Evolutionary conservation across 805 yeast species (phyloP), one percentile per base, ranked within the genome.

Genomic region (Isabelozyma pseudorhagii): DNA sequence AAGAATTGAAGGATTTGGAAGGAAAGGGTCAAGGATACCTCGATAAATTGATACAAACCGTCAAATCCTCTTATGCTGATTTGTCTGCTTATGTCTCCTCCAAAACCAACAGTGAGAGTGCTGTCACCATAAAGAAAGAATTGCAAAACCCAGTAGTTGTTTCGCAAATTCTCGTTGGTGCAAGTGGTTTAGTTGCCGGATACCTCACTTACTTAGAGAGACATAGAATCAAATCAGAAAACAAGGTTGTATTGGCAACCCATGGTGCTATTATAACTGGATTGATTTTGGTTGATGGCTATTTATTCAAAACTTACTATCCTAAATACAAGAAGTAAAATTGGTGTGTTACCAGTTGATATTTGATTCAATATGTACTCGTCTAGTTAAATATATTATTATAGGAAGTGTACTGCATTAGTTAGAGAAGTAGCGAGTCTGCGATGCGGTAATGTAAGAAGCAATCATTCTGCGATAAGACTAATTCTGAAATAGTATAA

Each of bases 71-170:
- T 10, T 42, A 42, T 18, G 11, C 15, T 27, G 31, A 42, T 42
- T 11, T 27, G 7, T 6, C 36, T 13, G 17, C 11, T 8, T 17
- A 40, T 8, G 17, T 40, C 13, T 40, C 42, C 21, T 4, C 21
- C 8, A 27, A 21, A 21, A 21, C 31, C 13, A 15, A 10, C 14
- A 27, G n/a, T 21, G 27, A 42, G 27, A 13, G 11, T 29, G 34
- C 45, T 27, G 17, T 38, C n/a, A 42, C 14, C n/a, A 10, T 27
- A 13, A 11, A 42, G 56, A 50, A 51, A 25, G 87, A 82, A 62
- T 70, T 83, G 54, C 74, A 81, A 58, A 83, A 84, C 69, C 89
- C 89, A 0, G 85, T 79, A 4, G 85, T 84, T 43, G 67, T 79
- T 15, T 64, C 80, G 31, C 87, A 83, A 63, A 65, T 77, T 3